Percentiles rank a stretch among this genome's conserved stretches.
phyloP scores from a whole-genome alignment of 2,329 filamentous ascomycete species.

The Aspergillus sp. region DNA sequence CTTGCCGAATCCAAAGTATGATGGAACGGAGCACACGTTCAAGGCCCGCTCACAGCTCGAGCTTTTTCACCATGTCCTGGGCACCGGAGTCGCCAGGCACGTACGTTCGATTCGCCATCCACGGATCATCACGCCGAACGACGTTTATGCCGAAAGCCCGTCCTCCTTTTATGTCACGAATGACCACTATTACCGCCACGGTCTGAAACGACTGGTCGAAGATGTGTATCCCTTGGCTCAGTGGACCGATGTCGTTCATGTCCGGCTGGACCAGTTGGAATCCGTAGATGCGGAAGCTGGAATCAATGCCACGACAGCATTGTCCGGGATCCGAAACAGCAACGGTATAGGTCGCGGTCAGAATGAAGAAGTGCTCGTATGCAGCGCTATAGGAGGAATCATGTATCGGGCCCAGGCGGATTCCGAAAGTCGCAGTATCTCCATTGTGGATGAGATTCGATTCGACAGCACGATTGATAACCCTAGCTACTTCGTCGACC shows the following conservation, averaged over 20 bases:
- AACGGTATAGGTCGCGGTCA: constrained; percentile 58
- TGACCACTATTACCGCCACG: constrained; percentile 56
- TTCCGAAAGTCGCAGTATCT: constrained; percentile 34
- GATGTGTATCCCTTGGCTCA: constrained; percentile 41
- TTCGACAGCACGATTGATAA: constrained; percentile 56
- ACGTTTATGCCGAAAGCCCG: constrained; percentile 51
- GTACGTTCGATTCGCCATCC: constrained; percentile 56
- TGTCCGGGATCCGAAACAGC: constrained; percentile 51
- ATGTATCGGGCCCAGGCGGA: constrained; percentile 43
- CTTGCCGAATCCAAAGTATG: constrained; percentile 49
- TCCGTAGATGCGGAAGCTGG: constrained; percentile 29
- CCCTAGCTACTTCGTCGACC: constrained; percentile 58
- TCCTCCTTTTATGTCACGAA: constrained; percentile 60
- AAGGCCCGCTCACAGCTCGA: constrained; percentile 57
- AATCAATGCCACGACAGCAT: constrained; percentile 46
- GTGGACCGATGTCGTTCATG: constrained; percentile 54
- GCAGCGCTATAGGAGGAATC: constrained; percentile 46
- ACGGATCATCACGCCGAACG: constrained; percentile 59
- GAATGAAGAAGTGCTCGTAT: constrained; percentile 33
- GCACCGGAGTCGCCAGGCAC: constrained; percentile 43
- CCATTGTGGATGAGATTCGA: constrained; percentile 44
- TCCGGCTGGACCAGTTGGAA: constrained; percentile 36
- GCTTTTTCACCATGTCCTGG: constrained; percentile 56
- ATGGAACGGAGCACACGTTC: constrained; percentile 23
- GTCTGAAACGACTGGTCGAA: constrained; percentile 50